Evolutionary conservation across 129 eudicot genomes (phyloP).

Genomic region (Heracleum sosnowskyi): DNA sequence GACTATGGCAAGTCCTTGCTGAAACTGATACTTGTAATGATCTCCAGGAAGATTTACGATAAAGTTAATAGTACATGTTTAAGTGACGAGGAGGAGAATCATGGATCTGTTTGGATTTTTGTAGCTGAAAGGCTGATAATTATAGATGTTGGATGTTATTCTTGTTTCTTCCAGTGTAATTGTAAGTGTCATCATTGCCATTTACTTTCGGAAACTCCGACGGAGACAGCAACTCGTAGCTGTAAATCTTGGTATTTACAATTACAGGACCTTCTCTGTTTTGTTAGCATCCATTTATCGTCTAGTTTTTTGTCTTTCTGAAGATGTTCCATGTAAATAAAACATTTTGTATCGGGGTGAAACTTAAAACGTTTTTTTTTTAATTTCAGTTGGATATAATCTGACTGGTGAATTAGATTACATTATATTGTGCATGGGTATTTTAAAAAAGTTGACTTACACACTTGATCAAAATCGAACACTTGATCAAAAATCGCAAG

Average conservation of each 20-base stretch:
- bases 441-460: too few species aligned
- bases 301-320: not conserved
- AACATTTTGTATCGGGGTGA: not conserved
- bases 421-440: too few species aligned
- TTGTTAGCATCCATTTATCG: not conserved
- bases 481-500: too few species aligned
- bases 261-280: not conserved
- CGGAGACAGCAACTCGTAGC: not conserved
- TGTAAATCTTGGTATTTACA: not conserved
- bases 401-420: too few species aligned
- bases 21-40: not conserved
- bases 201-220: not conserved
- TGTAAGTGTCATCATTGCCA: constrained; percentile 2
- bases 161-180: not conserved
- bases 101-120: not conserved
- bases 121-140: not conserved
- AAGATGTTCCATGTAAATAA: not conserved
- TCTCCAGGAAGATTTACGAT: not conserved
- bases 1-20: not conserved
- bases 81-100: not conserved
- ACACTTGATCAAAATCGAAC: too few species aligned
- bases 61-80: not conserved
- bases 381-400: not conserved
- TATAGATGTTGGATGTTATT: not conserved
- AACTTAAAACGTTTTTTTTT: too few species aligned